Conservation (phyloP, 169 alveolate species). For the Eimeria mitis region DNA sequence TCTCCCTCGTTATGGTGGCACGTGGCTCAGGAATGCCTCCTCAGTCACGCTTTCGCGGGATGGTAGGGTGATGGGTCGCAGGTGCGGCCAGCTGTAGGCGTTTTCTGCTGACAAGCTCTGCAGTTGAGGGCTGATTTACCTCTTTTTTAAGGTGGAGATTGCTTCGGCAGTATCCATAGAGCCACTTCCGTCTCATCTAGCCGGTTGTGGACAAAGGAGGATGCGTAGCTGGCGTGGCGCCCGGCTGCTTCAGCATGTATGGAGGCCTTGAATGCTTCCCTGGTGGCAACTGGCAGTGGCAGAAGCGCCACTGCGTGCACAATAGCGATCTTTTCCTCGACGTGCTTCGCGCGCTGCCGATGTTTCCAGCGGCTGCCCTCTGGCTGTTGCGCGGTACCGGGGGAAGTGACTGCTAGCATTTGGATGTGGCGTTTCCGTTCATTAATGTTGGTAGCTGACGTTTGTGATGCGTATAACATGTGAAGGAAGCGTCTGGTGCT, state of each 20-base stretch:
- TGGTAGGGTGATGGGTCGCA: constrained; percentile 78
- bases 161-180: constrained; percentile 3
- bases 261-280: background rate
- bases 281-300: constrained; percentile 12
- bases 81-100: constrained; percentile 71
- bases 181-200: constrained; percentile 25
- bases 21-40: constrained; percentile 51
- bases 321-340: background rate
- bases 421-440: background rate
- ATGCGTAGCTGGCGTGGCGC: constrained; percentile 55
- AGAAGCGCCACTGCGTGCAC: background rate
- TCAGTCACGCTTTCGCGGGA: constrained; percentile 44
- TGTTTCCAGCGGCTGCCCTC: background rate
- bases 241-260: constrained; percentile 42
- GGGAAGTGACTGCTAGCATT: background rate
- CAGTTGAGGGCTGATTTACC: background rate
- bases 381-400: background rate
- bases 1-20: constrained; percentile 39
- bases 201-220: constrained; percentile 43
- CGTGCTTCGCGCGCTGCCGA: background rate
- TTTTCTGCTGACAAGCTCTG: constrained; percentile 8
- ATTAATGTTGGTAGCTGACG: background rate
- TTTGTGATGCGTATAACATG: background rate
- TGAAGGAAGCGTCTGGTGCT: background rate
- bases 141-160: constrained; percentile 14